Base-by-base conservation (phyloP, 1,284 basidiomycete species). In the Irpex lacteus region DNA sequence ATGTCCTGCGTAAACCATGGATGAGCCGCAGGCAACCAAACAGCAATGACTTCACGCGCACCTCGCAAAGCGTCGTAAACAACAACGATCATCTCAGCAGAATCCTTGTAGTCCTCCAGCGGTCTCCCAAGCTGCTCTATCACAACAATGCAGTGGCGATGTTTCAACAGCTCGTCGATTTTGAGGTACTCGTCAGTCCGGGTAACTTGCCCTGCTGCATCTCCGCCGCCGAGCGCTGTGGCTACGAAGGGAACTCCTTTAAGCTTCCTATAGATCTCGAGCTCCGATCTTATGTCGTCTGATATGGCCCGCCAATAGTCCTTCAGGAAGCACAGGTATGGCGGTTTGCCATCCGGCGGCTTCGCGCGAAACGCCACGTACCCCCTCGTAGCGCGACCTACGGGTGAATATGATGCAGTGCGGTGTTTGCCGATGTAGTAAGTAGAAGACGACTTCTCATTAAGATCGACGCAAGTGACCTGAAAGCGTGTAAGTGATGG, bases 281-380 rank as follows among this genome's bases (percentile, higher is more conserved):
- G 19, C 21, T 63, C 62, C 11, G 53, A 5, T 9, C 54, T 52
- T 18, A 37, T 53, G 3, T n/a, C 6, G 11, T 36, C 15, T 1
- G 34, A 9, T 34, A 57, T 59, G 4, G 63, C 21, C 2, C 63
- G 53, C 63, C 63, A 64, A 15, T 52, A 52, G 11, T 64, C 63
- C 59, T 64, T 64, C 5, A 64, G 1, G 47, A 61, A 64, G 4
- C 47, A 49, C 13, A 61, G 11, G 15, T 34, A 7, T 6, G 15
- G 4, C 3, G 18, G 38, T 3, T 60, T 37, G 8, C 44, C 13
- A 21, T 60, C 53, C 21, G 21, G 21, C 38, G 38, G 38, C 8
- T 44, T 26, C 21, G 15, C 15, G 38, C 8, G 8, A 18, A 49
- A 58, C n/a, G 63, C 60, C 2, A 61, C 44, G 34, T 55, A 64